Evolutionary conservation across 345 rosid genomes (phyloP), one percentile per base, ranked within the genome.

Genomic region (Populus nigra): DNA sequence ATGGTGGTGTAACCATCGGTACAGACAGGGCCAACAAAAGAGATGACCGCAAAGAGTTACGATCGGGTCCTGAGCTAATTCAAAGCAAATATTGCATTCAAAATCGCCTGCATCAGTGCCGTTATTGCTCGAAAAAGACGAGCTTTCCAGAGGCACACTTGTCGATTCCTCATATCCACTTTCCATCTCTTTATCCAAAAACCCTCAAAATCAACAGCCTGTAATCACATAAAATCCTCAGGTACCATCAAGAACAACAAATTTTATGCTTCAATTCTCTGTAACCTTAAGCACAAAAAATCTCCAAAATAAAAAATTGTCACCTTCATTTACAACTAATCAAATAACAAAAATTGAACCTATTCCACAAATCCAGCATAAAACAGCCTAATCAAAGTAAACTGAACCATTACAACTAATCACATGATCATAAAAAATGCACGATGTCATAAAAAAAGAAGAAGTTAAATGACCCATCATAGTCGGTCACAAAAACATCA

Each of bases 81-180:
- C 99, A 1, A 96, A 92, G 82, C 97, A 96, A 59, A 96, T 96
- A 83, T 96, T 96, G 88, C 99, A 96, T 77, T 96, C 97, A 38
- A 93, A 95, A 85, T 90, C 93, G 5, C 90, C 93, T 17, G 85
- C 90, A 74, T 94, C 97, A 76, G 81, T 88, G 62, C 73, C 33
- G 77, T 74, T 82, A 45, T 65, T 81, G 33, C 81, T 86, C 0
- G 80, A 80, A 74, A 73, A 87, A 53, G 90, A 83, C 2, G 87
- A 73, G 61, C 83, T 78, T 22, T 81, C 85, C 1, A 86, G 71
- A 0, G 77, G 79, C 29, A 82, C 49, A 70, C 89, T 83, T 23
- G 87, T 83, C 23, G 91, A 78, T 85, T 91, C 96, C 43, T 79
- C 89, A 59, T 82, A 83, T 39, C 83, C 90, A 81, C 79, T 78